These are phyloP conservation scores for Pythium pyrilobum DNA, from an alignment of 352 stramenopile species.

Conservation along the genomic window DNA sequence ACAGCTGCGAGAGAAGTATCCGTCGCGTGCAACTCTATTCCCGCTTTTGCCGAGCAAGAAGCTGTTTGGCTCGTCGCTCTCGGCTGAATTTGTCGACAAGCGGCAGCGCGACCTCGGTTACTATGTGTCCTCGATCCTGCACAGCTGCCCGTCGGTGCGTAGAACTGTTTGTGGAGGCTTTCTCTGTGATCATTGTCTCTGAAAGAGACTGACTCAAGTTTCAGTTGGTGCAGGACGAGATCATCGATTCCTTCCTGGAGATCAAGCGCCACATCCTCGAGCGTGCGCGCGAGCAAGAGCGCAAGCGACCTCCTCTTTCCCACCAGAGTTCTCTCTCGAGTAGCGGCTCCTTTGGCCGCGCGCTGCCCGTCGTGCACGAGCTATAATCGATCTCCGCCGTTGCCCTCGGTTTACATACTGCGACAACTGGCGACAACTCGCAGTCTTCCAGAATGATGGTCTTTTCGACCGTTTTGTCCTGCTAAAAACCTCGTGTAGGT, in stretches of 20 bases:
- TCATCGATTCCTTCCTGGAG: conserved; percentile 86
- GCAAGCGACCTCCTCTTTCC: conserved; percentile 15
- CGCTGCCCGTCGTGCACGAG: conserved; percentile 17
- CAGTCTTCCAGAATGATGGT: conserved; percentile 19
- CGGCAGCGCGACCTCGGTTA: conserved; percentile 81
- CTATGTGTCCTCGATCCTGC: conserved; percentile 84
- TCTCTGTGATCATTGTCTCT: background rate
- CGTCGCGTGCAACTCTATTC: conserved; percentile 63
- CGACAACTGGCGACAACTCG: background rate
- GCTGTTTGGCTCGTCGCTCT: conserved; percentile 82
- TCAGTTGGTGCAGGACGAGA: conserved; percentile 80
- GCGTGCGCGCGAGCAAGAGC: conserved; percentile 46
- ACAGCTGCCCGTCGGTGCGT: conserved; percentile 64
- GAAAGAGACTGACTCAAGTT: no score
- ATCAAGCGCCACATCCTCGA: conserved; percentile 83
- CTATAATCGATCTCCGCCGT: background rate
- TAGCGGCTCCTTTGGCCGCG: background rate
- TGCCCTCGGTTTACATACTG: background rate
- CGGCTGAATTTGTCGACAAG: conserved; percentile 83
- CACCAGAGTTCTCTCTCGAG: background rate
- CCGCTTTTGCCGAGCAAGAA: conserved; percentile 83
- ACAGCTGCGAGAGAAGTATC: conserved; percentile 82
- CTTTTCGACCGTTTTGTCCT: conserved; percentile 10
- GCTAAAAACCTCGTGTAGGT: conserved; percentile 19
- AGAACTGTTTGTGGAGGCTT: background rate